These are phyloP conservation scores for Phytophthora quininea DNA, from an alignment of 352 stramenopile genomes.

Conservation along the genomic window DNA sequence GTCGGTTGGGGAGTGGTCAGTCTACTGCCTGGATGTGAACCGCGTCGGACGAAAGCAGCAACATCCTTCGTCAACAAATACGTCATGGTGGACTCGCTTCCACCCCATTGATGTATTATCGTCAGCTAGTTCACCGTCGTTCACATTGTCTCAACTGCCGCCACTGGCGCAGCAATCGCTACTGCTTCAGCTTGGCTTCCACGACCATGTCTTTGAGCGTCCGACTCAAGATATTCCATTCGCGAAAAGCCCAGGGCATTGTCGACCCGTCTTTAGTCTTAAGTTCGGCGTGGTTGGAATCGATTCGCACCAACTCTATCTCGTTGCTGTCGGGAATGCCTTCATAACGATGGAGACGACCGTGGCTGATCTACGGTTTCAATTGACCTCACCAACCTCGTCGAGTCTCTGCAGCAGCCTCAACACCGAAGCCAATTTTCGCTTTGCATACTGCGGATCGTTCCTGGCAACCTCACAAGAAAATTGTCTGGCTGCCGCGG, in stretches of 20 bases:
- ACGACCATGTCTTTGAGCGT: constrained; percentile 32
- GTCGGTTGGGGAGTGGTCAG: constrained; percentile 21
- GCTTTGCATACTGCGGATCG: constrained; percentile 42
- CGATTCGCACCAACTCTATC: constrained; percentile 8
- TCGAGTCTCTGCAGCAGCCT: constrained; percentile 1
- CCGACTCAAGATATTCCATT: constrained; percentile 11
- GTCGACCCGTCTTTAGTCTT: constrained; percentile 12
- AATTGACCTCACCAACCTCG: constrained; percentile 6
- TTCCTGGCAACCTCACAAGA: constrained; percentile 31
- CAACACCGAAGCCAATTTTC: constrained; percentile 16
- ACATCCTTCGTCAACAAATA: neutral
- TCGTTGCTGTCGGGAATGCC: constrained; percentile 23
- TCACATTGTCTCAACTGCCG: constrained; percentile 9
- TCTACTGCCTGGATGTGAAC: constrained; percentile 25
- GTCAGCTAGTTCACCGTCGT: neutral
- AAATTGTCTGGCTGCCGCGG: constrained; percentile 12
- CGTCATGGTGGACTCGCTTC: constrained; percentile 28
- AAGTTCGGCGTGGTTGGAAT: constrained; percentile 28
- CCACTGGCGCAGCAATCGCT: constrained; percentile 23
- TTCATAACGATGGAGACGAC: constrained; percentile 24
- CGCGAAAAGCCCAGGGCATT: neutral
- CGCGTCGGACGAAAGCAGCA: constrained; percentile 11
- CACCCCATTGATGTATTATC: constrained; percentile 9
- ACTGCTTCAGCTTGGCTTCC: constrained; percentile 39
- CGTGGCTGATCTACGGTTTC: constrained; percentile 19